Conservation (phyloP, 2,329 filamentous ascomycete species). For the Clonostachys rosea region DNA sequence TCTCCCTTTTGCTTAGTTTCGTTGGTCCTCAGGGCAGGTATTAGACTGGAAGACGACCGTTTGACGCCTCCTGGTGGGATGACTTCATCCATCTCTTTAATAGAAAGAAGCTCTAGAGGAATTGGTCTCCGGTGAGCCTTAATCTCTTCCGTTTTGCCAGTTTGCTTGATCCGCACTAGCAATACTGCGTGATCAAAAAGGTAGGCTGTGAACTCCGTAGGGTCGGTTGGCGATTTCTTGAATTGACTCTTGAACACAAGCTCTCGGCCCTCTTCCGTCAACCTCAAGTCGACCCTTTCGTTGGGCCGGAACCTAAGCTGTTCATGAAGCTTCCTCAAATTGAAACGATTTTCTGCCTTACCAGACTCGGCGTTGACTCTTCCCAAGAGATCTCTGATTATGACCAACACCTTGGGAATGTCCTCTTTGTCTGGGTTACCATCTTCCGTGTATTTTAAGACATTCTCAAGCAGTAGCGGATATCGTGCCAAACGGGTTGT, state of each 20-base stretch:
- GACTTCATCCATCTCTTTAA: conserved; percentile 95
- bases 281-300: conserved; percentile 87
- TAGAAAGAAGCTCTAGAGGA: conserved; percentile 85
- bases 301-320: conserved; percentile 87
- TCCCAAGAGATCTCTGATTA: conserved; percentile 82
- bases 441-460: conserved; percentile 86
- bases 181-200: conserved; percentile 95
- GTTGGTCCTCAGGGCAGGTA: conserved; percentile 47
- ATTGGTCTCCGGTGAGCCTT: conserved; percentile 94
- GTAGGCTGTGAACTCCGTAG: conserved; percentile 87
- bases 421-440: conserved; percentile 87
- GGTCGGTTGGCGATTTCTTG: conserved; percentile 88
- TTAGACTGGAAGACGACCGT: conserved; percentile 80
- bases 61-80: conserved; percentile 80
- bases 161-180: conserved; percentile 83
- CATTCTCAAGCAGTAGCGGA: conserved; percentile 84
- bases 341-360: conserved; percentile 97
- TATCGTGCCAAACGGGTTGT: conserved; percentile 94
- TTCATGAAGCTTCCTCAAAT: conserved; percentile 85
- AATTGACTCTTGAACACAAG: conserved; percentile 90
- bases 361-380: conserved; percentile 93
- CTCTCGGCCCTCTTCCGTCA: conserved; percentile 90
- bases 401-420: conserved; percentile 80
- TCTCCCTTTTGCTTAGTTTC: conserved; percentile 59
- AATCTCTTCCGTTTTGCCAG: conserved; percentile 89